These are phyloP conservation scores for Lizanozyma gosingica DNA, from an alignment of 1,139 yeast genomes.

Conservation along the genomic window DNA sequence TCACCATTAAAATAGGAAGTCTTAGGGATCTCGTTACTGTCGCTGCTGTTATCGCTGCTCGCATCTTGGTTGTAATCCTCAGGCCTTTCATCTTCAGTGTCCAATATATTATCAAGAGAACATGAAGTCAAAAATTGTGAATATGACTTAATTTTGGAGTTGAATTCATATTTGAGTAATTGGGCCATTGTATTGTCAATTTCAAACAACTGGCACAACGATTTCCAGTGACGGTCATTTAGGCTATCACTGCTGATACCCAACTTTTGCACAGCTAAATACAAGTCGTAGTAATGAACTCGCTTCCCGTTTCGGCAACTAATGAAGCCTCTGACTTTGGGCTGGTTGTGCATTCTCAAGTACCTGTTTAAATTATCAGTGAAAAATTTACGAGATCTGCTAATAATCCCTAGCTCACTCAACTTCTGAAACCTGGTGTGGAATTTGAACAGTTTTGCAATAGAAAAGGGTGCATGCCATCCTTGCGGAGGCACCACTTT, in stretches of 20 bases:
- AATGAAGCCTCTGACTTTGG: slow-evolving; percentile 9
- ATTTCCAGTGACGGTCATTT: not conserved
- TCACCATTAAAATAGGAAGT: slow-evolving; percentile 12
- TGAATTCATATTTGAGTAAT: not conserved
- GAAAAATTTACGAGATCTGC: slow-evolving; percentile 56
- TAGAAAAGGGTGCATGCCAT: slow-evolving; percentile 29
- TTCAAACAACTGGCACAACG: not conserved
- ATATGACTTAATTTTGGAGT: slow-evolving; percentile 26
- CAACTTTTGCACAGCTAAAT: slow-evolving; percentile 30
- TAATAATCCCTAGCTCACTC: slow-evolving; percentile 53
- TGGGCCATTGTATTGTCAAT: not conserved
- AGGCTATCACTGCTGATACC: slow-evolving; percentile 12
- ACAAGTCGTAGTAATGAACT: slow-evolving; percentile 46
- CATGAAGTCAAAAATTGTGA: slow-evolving; percentile 28
- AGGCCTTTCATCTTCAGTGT: slow-evolving; percentile 20
- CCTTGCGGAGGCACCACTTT: slow-evolving; percentile 55
- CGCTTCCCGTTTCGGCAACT: slow-evolving; percentile 2
- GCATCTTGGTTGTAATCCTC: not conserved
- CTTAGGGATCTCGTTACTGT: no score
- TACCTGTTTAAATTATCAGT: slow-evolving; percentile 51
- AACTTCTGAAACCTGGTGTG: slow-evolving; percentile 59
- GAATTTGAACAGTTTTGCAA: slow-evolving; percentile 48
- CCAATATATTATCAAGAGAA: slow-evolving; percentile 3
- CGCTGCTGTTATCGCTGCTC: not conserved
- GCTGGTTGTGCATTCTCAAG: slow-evolving; percentile 35